Base-by-base conservation (phyloP, 805 yeast species). In the Candida morakotiae region DNA sequence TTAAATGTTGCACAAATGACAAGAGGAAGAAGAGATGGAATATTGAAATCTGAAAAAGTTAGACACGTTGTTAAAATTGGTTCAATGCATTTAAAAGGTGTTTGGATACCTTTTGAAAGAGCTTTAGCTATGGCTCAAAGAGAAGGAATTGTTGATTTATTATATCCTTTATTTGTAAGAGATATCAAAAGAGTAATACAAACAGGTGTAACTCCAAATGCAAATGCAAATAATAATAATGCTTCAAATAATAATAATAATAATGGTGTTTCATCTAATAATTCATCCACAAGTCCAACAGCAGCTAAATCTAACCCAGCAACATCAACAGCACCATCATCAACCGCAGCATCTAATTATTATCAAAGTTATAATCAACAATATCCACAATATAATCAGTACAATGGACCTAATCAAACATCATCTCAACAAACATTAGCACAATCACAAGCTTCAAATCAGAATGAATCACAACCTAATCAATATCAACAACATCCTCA, bases 1-100 rank as follows among this genome's bases (percentile, higher is more conserved):
- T 64, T 85, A 50, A 85, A 85, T 53, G 94, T 85, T 25, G 87
- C 93, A 2, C 87, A 83, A 42, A 83, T 85, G 86, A 85, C 94
- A 11, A 71, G 95, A 44, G 95, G 95, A 19, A 74, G 91, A 47
- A 70, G 95, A 51, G 95, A 85, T 57, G 94, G 95, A 14, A 79
- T 85, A 43, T 68, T 85, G 44, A 85, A 85, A 62, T 77, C 81
- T 41, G 93, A 84, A 55, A 80, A 81, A 50, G 72, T 77, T 30
- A 70, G 93, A 28, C 86, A 83, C 53, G 94, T 85, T 17, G 91
- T 85, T 30, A 85, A 85, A 60, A 81, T 83, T 43, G 95, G 95
- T 4, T 80, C 88, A 10, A 84, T 85, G 89, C 89, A 85, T 58
- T 66, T 85, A 49, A 85, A 85, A 62, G 95, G 95, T 26, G 94